Percentiles rank a stretch among this genome's conserved stretches.
Evolutionary conservation across 1,284 basidiomycete species (phyloP).

Genomic region (Schizophyllum commune): DNA sequence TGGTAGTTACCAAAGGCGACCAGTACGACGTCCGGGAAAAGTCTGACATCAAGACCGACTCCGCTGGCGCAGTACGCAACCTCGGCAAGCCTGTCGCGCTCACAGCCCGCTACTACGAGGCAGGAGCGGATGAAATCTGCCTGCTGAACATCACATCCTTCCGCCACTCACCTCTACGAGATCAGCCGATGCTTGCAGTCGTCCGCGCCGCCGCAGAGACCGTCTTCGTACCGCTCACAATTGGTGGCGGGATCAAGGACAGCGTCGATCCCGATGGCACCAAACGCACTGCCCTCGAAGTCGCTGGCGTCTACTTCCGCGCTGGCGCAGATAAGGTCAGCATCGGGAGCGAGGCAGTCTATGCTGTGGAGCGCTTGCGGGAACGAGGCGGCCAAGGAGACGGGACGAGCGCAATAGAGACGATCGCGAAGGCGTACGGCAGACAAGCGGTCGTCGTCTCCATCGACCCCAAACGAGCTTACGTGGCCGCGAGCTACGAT

Average conservation of each 20-base stretch:
- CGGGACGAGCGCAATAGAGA: conserved; percentile 89
- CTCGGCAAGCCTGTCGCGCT: conserved; percentile 96
- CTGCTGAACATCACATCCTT: conserved; percentile 99
- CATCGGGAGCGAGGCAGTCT: conserved; percentile 93
- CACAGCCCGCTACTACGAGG: conserved; percentile 78
- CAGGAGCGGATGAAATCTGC: conserved; percentile 94
- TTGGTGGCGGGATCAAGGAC: conserved; percentile 98
- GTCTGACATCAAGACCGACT: conserved; percentile 24
- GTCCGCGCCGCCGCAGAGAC: conserved; percentile 85
- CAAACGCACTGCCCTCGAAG: conserved; percentile 79
- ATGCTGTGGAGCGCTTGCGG: conserved; percentile 83
- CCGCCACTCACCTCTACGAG: conserved; percentile 88
- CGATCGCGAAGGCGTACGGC: conserved; percentile 89
- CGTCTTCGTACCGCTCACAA: conserved; percentile 97
- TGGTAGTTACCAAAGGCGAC: conserved; percentile 99
- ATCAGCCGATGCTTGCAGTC: conserved; percentile 98
- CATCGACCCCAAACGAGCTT: conserved; percentile 89
- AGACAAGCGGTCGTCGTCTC: conserved; percentile 97
- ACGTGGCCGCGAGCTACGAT: conserved; percentile 61
- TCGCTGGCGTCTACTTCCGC: conserved; percentile 94
- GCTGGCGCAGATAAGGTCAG: conserved; percentile 98
- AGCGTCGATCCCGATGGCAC: conserved; percentile 95
- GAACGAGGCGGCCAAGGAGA: conserved; percentile 41
- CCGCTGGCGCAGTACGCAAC: conserved; percentile 85
- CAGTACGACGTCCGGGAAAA: conserved; percentile 98